These are phyloP conservation scores for Alternaria solani DNA, from an alignment of 2,329 filamentous ascomycete species.

Conservation along the genomic window DNA sequence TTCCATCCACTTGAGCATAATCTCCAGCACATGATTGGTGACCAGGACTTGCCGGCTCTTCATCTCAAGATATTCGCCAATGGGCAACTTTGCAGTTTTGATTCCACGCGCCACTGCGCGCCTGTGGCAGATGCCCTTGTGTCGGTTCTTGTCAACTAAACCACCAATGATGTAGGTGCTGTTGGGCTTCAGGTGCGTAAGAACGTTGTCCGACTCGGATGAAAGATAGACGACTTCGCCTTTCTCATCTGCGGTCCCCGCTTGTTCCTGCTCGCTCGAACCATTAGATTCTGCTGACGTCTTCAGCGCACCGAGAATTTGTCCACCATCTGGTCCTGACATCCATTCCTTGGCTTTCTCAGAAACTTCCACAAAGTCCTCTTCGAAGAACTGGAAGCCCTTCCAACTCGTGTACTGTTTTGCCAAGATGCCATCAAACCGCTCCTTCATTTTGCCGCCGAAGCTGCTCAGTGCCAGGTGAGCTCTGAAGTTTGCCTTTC, in stretches of 20 bases:
- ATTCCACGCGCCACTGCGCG: constrained; percentile 77
- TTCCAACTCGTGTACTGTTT: constrained; percentile 82
- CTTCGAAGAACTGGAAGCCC: constrained; percentile 74
- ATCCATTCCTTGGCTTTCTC: constrained; percentile 73
- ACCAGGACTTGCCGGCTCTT: constrained; percentile 83
- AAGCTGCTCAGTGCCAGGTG: constrained; percentile 83
- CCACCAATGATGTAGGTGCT: constrained; percentile 94
- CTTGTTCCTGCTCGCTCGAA: constrained; percentile 52
- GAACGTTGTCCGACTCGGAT: constrained; percentile 86
- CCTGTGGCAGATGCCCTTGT: constrained; percentile 93
- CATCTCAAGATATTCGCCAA: constrained; percentile 95
- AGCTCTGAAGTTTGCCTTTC: constrained; percentile 69
- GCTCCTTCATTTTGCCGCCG: constrained; percentile 73
- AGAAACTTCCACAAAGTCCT: constrained; percentile 76
- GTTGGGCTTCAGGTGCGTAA: constrained; percentile 84
- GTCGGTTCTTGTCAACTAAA: constrained; percentile 92
- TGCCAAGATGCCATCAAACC: constrained; percentile 79
- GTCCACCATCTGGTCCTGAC: constrained; percentile 65
- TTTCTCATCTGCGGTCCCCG: constrained; percentile 35
- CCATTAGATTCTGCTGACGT: constrained; percentile 25
- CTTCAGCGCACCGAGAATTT: constrained; percentile 67
- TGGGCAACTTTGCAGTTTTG: constrained; percentile 88
- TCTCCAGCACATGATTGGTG: constrained; percentile 96
- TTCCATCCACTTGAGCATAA: constrained; percentile 94
- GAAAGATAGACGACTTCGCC: constrained; percentile 85